phyloP scores from a whole-genome alignment of 768 basidiomycete species.

The Pisolithus marmoratus region DNA sequence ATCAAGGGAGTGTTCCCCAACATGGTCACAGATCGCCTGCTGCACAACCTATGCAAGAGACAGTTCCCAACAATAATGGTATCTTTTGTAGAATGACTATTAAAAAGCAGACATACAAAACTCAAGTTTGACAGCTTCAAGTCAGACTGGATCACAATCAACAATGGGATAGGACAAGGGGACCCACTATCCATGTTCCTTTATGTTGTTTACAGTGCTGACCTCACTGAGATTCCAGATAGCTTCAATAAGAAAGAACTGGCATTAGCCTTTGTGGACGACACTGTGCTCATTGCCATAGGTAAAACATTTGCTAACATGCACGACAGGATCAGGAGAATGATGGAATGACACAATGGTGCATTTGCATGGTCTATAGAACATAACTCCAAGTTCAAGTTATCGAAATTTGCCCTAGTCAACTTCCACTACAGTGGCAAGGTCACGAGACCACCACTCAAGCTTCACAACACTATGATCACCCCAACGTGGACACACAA shows the following conservation, averaged over 20 bases:
- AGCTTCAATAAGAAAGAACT: neutral
- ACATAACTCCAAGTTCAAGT: neutral
- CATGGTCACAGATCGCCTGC: constrained; percentile 24
- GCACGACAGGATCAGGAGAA: neutral
- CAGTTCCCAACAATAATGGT: neutral
- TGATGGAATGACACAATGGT: neutral
- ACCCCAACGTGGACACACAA: too few species aligned
- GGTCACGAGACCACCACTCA: neutral
- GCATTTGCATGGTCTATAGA: neutral
- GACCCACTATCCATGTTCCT: neutral
- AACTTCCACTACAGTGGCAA: neutral
- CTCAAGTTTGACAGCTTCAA: neutral
- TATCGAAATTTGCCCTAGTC: neutral
- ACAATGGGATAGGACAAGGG: neutral
- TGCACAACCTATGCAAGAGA: constrained; percentile 23
- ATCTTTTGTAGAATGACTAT: neutral
- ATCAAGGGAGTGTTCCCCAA: constrained; percentile 41
- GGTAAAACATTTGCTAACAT: neutral
- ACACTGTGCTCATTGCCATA: neutral
- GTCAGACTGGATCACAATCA: neutral
- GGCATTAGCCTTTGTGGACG: neutral
- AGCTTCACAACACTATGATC: too few species aligned
- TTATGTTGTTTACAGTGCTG: neutral
- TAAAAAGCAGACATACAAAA: neutral
- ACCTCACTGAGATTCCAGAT: neutral